These are phyloP conservation scores for Exobasidium cylindrosporum DNA, from an alignment of 1,284 basidiomycete species.

Conservation along the genomic window DNA sequence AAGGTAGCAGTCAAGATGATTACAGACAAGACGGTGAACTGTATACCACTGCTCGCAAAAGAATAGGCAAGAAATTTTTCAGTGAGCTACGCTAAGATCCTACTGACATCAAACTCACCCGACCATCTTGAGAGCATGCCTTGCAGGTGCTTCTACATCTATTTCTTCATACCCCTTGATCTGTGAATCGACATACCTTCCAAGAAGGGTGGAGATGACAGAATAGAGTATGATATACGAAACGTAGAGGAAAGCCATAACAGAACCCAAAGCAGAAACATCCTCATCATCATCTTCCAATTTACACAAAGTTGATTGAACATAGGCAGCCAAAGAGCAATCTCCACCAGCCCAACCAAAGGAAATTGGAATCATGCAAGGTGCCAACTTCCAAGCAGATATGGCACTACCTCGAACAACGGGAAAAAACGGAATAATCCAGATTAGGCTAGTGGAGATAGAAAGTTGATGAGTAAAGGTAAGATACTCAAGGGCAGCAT, in stretches of 20 bases:
- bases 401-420: conserved; percentile 24
- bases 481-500: too few relatives aligned
- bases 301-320: conserved; percentile 53
- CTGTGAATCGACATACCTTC: conserved; percentile 52
- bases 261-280: conserved; percentile 55
- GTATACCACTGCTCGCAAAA: conserved; percentile 31
- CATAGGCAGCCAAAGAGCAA: conserved; percentile 56
- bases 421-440: conserved; percentile 54
- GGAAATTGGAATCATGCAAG: conserved; percentile 52
- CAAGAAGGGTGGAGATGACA: conserved; percentile 54
- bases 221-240: conserved; percentile 49
- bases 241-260: conserved; percentile 55
- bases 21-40: conserved; percentile 54
- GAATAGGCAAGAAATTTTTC: background rate
- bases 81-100: background rate
- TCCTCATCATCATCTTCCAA: conserved; percentile 51
- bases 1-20: conserved; percentile 54
- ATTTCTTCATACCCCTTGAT: conserved; percentile 27
- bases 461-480: too few relatives aligned
- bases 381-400: conserved; percentile 49
- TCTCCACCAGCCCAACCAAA: conserved; percentile 57
- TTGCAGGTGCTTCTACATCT: conserved; percentile 30
- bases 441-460: conserved; percentile 37
- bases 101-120: conserved; percentile 10
- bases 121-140: conserved; percentile 44